Evolutionary conservation across 345 rosid genomes (phyloP), one percentile per base, ranked within the genome.

Genomic region (Corchorus capsularis): DNA sequence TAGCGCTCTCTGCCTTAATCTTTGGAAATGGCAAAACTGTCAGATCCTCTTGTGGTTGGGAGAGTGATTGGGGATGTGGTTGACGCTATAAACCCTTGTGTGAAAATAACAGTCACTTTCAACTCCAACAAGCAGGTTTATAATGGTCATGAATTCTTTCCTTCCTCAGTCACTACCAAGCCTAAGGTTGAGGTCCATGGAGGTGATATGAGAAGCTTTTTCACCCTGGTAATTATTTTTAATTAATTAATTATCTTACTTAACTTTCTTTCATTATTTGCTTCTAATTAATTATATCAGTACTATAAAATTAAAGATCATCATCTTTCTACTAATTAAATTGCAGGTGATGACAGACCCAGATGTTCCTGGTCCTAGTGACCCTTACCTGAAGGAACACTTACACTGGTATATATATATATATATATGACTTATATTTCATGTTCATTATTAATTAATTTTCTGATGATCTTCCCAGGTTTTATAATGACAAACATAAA

Each of bases 331-430:
- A n/a, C 14, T 16, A 27, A 27, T 27, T 27, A 22, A 20, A 6
- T 52, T 78, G 67, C 74, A 95, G 98, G 90, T 95, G n/a, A 93
- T 95, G 99, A 93, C 94, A 20, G 99, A 95, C 83, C 99, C 99
- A 53, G 99, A 95, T 88, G 97, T 88, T 79, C 99, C 99, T 10
- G 98, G 98, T 53, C 99, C 99, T 15, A 95, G 99, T 78, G 99
- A 95, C 79, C 99, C 99, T 46, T 93, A 92, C 79, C 85, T 93
- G 72, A 92, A 85, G 78, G 99, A 95, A 88, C 99, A 95, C 78
- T 81, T 93, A 68, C 99, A 95, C 87, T 93, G 98, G 99, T 95
- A 89, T 39, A 39, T 27, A 39, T 39, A 39, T 39, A 98, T 95
- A 89, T 39, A 39, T 27, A 39, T 39, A 39, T 39, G 43, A 69